phyloP scores from a whole-genome alignment of 805 yeast species.

The Sungouiella thailandica region DNA sequence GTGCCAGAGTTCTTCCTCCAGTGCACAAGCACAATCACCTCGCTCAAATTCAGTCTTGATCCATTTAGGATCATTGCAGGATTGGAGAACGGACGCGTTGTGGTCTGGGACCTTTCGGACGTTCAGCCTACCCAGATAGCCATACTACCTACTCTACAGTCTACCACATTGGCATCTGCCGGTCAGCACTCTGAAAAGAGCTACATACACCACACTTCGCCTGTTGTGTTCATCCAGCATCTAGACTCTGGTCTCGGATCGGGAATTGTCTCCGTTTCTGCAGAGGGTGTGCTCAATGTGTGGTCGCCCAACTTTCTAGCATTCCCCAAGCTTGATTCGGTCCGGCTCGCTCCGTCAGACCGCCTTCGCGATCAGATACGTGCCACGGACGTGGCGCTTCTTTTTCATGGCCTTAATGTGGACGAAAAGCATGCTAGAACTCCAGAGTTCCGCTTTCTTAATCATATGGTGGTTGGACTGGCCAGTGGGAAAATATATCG shows the following conservation, averaged over 20 bases:
- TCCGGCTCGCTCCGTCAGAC: slow-evolving; percentile 2
- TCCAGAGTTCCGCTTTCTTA: slow-evolving; percentile 12
- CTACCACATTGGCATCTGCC: slow-evolving; percentile 9
- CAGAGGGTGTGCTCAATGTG: slow-evolving; percentile 14
- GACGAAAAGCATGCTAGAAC: slow-evolving; percentile 1
- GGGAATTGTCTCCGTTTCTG: slow-evolving; percentile 10
- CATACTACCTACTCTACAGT: slow-evolving; percentile 15
- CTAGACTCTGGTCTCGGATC: slow-evolving; percentile 7
- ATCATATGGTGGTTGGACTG: slow-evolving; percentile 8
- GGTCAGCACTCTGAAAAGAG: slow-evolving; percentile 2
- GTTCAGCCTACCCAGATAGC: slow-evolving; percentile 12
- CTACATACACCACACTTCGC: slow-evolving; percentile 11
- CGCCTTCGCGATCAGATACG: background rate
- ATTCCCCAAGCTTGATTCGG: slow-evolving; percentile 13
- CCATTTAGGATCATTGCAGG: slow-evolving; percentile 45
- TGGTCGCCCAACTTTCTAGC: slow-evolving; percentile 18
- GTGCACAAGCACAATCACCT: slow-evolving; percentile 35
- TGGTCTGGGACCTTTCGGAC: slow-evolving; percentile 42
- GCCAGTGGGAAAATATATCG: slow-evolving; percentile 6
- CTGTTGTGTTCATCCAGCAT: slow-evolving; percentile 11
- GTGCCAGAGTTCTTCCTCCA: slow-evolving; percentile 37
- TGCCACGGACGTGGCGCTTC: background rate
- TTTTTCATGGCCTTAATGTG: background rate
- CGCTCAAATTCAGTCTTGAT: slow-evolving; percentile 37
- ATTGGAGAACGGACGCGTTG: slow-evolving; percentile 44